Conservation (phyloP, 148 eudicot genomes). For the Talinum fruticosum region DNA sequence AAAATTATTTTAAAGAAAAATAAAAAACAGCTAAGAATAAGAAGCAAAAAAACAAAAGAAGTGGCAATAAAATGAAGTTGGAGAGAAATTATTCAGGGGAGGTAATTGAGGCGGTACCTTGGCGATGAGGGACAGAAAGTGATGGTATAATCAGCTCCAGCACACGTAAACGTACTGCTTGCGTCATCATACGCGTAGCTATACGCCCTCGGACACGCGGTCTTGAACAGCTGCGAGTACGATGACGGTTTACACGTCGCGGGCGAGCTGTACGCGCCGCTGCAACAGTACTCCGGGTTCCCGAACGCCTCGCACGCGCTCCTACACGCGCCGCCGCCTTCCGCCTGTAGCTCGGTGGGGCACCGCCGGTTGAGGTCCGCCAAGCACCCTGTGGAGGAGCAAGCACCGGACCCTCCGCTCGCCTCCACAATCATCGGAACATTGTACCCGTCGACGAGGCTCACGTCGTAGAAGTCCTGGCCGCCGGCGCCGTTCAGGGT, state of each 20-base stretch:
- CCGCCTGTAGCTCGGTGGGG: background rate
- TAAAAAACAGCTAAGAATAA: too few relatives aligned
- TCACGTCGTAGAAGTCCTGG: slow-evolving; percentile 3
- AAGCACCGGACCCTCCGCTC: background rate
- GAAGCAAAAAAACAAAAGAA: too few relatives aligned
- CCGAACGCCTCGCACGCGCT: slow-evolving; percentile 8
- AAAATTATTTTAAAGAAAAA: too few relatives aligned
- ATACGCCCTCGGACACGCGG: slow-evolving; percentile 5
- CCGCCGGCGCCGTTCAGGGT: background rate
- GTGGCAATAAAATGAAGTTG: background rate
- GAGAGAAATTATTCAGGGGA: background rate
- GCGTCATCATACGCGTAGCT: slow-evolving; percentile 7
- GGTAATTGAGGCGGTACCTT: slow-evolving; percentile 1
- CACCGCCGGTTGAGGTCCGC: slow-evolving; percentile 6
- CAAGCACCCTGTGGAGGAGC: background rate
- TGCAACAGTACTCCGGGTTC: slow-evolving; percentile 2
- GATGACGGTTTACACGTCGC: background rate
- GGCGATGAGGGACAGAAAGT: background rate
- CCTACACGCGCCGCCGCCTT: background rate
- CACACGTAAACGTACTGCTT: background rate
- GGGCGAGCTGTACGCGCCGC: background rate
- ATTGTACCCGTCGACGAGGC: background rate
- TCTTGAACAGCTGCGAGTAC: background rate
- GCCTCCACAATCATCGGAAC: slow-evolving; percentile 1
- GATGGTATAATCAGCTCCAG: background rate